phyloP scores from a whole-genome alignment of 148 eudicot genomes.

The Silene latifolia region DNA sequence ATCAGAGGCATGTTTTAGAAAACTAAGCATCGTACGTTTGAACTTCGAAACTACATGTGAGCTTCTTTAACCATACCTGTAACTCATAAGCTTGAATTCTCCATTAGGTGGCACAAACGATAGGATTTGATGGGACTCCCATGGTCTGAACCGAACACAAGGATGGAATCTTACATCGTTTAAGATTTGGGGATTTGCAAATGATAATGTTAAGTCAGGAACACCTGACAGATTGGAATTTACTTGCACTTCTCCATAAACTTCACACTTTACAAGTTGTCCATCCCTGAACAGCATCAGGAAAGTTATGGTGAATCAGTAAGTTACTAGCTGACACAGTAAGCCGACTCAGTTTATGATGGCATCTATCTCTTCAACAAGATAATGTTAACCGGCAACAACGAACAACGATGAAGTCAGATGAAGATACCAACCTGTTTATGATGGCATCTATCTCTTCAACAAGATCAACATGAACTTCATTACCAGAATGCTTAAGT shows the following conservation, averaged over 20 bases:
- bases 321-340: no score
- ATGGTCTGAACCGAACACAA: slow-evolving; percentile 88
- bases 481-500: slow-evolving; percentile 79
- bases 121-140: slow-evolving; percentile 80
- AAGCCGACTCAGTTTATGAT: slow-evolving; percentile 38
- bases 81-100: slow-evolving; percentile 93
- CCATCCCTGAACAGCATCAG: slow-evolving; percentile 65
- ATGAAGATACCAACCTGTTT: slow-evolving; percentile 47
- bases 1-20: neutral
- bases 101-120: slow-evolving; percentile 99
- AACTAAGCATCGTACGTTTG: slow-evolving; percentile 10
- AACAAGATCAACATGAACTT: slow-evolving; percentile 83
- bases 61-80: slow-evolving; percentile 65
- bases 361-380: slow-evolving; percentile 94
- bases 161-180: slow-evolving; percentile 96
- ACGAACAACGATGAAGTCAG: neutral
- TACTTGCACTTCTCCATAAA: slow-evolving; percentile 89
- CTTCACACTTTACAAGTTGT: slow-evolving; percentile 82
- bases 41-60: slow-evolving; percentile 11
- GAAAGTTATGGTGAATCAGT: neutral
- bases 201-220: slow-evolving; percentile 85
- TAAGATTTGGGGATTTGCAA: slow-evolving; percentile 73
- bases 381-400: no score
- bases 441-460: slow-evolving; percentile 91
- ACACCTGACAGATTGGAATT: slow-evolving; percentile 81